Percentiles rank a stretch among this genome's conserved stretches.
Conservation (phyloP, 208 protist species). For the Leishmania tarentolae region DNA sequence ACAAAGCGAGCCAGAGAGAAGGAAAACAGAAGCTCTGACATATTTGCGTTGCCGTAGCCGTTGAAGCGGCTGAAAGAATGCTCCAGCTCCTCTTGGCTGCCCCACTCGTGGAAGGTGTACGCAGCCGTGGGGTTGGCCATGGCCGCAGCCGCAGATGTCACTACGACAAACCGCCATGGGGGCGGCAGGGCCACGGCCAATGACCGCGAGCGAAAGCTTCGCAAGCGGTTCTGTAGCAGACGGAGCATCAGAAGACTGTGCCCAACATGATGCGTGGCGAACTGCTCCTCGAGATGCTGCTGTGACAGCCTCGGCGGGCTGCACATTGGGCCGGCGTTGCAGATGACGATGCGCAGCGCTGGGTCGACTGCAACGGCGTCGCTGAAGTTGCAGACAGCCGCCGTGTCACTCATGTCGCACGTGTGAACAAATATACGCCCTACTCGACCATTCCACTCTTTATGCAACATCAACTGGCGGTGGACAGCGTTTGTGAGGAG, state of each 20-base stretch:
- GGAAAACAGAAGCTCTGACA: constrained; percentile 72
- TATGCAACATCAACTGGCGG: constrained; percentile 64
- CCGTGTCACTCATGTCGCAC: constrained; percentile 68
- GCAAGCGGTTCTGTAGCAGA: constrained; percentile 31
- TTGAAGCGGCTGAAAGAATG: constrained; percentile 38
- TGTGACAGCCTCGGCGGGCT: constrained; percentile 40
- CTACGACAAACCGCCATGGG: constrained; percentile 53
- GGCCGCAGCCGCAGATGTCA: constrained; percentile 48
- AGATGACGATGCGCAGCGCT: constrained; percentile 60
- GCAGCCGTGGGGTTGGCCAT: constrained; percentile 34
- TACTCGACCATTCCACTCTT: constrained; percentile 46
- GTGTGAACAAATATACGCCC: constrained; percentile 52
- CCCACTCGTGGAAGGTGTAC: constrained; percentile 41
- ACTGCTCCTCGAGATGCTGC: constrained; percentile 61
- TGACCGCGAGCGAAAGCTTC: constrained; percentile 29
- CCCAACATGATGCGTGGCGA: constrained; percentile 58
- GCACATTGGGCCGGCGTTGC: constrained; percentile 48
- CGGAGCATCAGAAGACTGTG: constrained; percentile 66
- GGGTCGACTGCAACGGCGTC: constrained; percentile 42
- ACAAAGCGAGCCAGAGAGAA: constrained; percentile 61
- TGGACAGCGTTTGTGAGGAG: constrained; percentile 49
- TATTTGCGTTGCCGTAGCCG: constrained; percentile 59
- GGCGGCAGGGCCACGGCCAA: constrained; percentile 23
- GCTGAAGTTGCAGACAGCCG: constrained; percentile 45
- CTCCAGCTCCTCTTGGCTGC: constrained; percentile 20